Percentiles rank a stretch among this genome's conserved stretches.
These are phyloP conservation scores for Pseudozyma sp. DNA, from an alignment of 1,284 basidiomycete genomes.

Conservation along the genomic window DNA sequence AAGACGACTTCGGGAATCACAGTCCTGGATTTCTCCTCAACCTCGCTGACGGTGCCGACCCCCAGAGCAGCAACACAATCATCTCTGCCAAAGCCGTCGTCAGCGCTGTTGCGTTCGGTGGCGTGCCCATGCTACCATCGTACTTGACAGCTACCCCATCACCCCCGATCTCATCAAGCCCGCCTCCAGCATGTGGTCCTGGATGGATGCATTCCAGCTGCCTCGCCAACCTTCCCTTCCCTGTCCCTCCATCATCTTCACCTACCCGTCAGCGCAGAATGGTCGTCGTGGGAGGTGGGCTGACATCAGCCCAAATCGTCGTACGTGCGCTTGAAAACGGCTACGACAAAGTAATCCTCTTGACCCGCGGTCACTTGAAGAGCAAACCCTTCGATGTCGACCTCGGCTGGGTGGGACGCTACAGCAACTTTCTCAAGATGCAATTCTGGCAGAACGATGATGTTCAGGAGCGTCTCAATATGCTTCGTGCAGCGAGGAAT, in stretches of 20 bases:
- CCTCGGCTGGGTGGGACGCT: constrained; percentile 64
- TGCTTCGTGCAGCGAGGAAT: constrained; percentile 60
- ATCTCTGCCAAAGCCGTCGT: constrained; percentile 56
- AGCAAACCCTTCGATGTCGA: constrained; percentile 67
- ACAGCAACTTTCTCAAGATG: constrained; percentile 63
- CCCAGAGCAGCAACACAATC: neutral
- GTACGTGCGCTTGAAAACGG: constrained; percentile 63
- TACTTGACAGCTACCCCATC: constrained; percentile 4
- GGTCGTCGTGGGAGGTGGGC: constrained; percentile 69
- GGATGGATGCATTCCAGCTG: constrained; percentile 68
- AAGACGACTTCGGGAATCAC: constrained; percentile 31
- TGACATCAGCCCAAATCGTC: constrained; percentile 69
- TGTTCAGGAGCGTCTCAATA: constrained; percentile 43
- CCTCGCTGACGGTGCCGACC: constrained; percentile 12
- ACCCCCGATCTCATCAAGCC: neutral
- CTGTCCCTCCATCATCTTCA: constrained; percentile 36
- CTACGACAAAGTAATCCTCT: constrained; percentile 62
- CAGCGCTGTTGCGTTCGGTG: constrained; percentile 66
- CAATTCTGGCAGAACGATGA: constrained; percentile 66
- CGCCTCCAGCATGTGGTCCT: constrained; percentile 23
- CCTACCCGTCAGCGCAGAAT: constrained; percentile 18
- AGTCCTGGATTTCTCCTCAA: constrained; percentile 39
- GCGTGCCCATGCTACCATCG: constrained; percentile 56
- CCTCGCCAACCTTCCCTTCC: constrained; percentile 51
- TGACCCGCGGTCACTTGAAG: constrained; percentile 66